Conservation (phyloP, 1,139 yeast genomes). For the Pichia sp. region DNA sequence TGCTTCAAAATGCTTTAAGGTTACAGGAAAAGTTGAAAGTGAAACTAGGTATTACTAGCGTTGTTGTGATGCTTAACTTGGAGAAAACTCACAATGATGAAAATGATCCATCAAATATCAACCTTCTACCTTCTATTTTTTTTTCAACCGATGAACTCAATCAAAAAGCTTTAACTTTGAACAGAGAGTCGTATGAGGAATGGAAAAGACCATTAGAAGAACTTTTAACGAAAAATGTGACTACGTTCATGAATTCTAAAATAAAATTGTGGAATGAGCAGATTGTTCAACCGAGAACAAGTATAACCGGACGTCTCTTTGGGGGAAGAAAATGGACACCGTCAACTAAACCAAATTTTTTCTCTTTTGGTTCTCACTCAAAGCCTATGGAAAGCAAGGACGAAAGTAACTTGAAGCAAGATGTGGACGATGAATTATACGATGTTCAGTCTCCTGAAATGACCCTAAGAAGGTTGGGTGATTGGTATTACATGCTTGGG, state of each 20-base stretch:
- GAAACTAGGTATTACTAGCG: constrained; percentile 17
- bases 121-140: constrained; percentile 33
- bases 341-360: constrained; percentile 25
- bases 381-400: constrained; percentile 2
- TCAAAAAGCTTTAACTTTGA: background rate
- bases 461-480: constrained; percentile 74
- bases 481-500: constrained; percentile 82
- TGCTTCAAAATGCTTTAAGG: constrained; percentile 27
- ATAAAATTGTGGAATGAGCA: constrained; percentile 72
- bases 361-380: constrained; percentile 25
- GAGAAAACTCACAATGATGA: background rate
- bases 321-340: constrained; percentile 44
- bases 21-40: constrained; percentile 31
- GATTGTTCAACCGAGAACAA: constrained; percentile 57
- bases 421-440: constrained; percentile 36
- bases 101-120: constrained; percentile 4
- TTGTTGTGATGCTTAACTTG: constrained; percentile 16
- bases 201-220: constrained; percentile 44
- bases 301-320: constrained; percentile 68
- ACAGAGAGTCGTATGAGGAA: constrained; percentile 32
- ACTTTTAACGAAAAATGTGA: constrained; percentile 46
- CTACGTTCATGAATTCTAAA: constrained; percentile 76
- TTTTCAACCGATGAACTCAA: constrained; percentile 25
- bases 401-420: constrained; percentile 1
- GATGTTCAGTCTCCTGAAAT: constrained; percentile 63